Evolutionary conservation across 345 rosid genomes (phyloP).

Genomic region (Boechera divaricarpa): DNA sequence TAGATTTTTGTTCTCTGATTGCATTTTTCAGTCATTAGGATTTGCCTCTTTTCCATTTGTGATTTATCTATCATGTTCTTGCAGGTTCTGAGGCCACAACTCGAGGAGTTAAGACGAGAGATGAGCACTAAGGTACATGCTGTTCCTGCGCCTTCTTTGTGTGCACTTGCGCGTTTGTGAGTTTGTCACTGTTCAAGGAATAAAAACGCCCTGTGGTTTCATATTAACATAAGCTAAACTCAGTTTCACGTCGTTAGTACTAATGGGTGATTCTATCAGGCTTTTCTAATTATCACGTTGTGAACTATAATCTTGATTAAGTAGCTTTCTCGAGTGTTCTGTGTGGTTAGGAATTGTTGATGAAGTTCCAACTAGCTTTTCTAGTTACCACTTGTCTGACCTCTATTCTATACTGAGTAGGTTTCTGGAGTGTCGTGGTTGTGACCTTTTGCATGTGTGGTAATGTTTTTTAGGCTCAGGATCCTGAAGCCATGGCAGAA

Average conservation of each 20-base stretch:
- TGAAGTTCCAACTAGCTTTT: constrained; percentile 16
- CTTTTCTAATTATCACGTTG: background rate
- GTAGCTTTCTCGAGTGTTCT: constrained; percentile 6
- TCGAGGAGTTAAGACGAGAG: constrained; percentile 51
- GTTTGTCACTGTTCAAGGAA: constrained; percentile 2
- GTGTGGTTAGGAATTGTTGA: background rate
- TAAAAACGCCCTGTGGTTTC: constrained; percentile 1
- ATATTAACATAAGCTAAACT: background rate
- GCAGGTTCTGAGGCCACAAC: constrained; percentile 55
- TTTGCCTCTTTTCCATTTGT: background rate
- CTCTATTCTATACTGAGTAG: constrained; percentile 6
- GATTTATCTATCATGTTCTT: constrained; percentile 14
- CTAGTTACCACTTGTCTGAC: constrained; percentile 1
- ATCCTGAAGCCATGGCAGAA: constrained; percentile 52
- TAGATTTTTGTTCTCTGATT: background rate
- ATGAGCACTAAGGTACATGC: constrained; percentile 47
- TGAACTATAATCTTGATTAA: constrained; percentile 16
- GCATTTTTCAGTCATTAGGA: background rate
- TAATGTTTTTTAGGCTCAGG: constrained; percentile 43
- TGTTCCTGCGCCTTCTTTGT: constrained; percentile 15
- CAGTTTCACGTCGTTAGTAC: background rate
- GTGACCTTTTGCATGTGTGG: constrained; percentile 14
- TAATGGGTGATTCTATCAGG: background rate
- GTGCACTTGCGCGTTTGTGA: constrained; percentile 1
- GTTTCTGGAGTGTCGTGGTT: constrained; percentile 17